Evolutionary conservation across 768 basidiomycete species (phyloP), one percentile per base, ranked within the genome.

Genomic region (Serpula lacrymans): DNA sequence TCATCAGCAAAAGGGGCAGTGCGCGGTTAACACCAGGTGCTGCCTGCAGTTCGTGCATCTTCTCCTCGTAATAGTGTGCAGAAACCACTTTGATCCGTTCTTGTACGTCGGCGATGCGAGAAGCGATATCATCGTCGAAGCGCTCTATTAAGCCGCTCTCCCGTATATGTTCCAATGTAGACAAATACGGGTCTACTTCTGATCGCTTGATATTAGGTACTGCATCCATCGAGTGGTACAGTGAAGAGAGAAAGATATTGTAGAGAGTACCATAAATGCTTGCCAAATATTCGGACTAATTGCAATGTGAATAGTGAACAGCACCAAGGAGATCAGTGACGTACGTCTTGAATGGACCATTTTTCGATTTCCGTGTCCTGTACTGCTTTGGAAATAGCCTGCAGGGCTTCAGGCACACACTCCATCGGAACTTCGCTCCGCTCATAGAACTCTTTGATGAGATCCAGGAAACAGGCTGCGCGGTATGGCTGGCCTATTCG

Each of bases 391-490:
- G 72, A 64, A 14, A 95, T 74, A 42, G 78, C 80, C 32, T 80
- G 75, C 34, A 96, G 62, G 9, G 89, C 95, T 61, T 97, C 96
- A 0, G 87, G 87, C 38, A 98, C 80, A 60, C 96, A 98, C 54
- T 95, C 95, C 55, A 95, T 68, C 2, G 96, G 96, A 5, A 98
- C 89, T 47, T 92, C 84, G 47, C 87, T 84, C 24, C 86, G 78
- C 63, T 93, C 88, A 55, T 86, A 96, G 57, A 92, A 82, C 36
- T 84, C 80, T 47, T 81, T 84, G 38, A 97, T 88, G 39, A 91
- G 71, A 40, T 89, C 85, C 52, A 96, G 64, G 67, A 94, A 96
- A 54, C 82, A 84, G 8, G 82, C 73, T 1, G 77, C 82, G 24
- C 88, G 80, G 55, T 86, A 88, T 13, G 84, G 68, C 47, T 84